Conservation (phyloP, 306 rosid species). For the Vigna angularis region DNA sequence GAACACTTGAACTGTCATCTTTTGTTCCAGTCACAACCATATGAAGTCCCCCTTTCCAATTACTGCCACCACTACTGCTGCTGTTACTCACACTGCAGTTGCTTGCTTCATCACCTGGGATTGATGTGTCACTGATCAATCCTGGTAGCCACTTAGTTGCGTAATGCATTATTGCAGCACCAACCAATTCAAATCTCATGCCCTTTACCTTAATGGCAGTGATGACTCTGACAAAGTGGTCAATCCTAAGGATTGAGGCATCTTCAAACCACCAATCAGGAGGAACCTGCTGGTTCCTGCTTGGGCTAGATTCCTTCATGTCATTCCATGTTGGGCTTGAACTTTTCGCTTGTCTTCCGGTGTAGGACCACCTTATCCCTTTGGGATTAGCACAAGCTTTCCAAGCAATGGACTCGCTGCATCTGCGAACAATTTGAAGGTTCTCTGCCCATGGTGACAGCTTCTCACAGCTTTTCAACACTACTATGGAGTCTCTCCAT, state of each 20-base stretch:
- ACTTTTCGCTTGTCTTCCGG: slow-evolving; percentile 68
- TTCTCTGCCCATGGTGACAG: slow-evolving; percentile 97
- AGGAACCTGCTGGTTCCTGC: slow-evolving; percentile 80
- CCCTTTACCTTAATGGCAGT: slow-evolving; percentile 97
- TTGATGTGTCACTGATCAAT: slow-evolving; percentile 51
- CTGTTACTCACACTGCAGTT: slow-evolving; percentile 50
- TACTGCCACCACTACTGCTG: slow-evolving; percentile 49
- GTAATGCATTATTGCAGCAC: slow-evolving; percentile 86
- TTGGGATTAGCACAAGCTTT: slow-evolving; percentile 98
- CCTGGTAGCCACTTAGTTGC: slow-evolving; percentile 91
- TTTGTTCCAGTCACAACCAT: slow-evolving; percentile 72
- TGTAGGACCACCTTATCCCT: slow-evolving; percentile 94
- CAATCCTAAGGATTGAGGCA: slow-evolving; percentile 86
- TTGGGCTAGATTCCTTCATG: slow-evolving; percentile 82
- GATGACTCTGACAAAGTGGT: slow-evolving; percentile 91
- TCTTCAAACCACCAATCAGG: slow-evolving; percentile 99
- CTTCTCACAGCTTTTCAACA: slow-evolving; percentile 92
- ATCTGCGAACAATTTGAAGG: slow-evolving; percentile 90
- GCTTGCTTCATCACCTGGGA: slow-evolving; percentile 66
- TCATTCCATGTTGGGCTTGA: slow-evolving; percentile 89
- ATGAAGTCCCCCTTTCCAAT: slow-evolving; percentile 87
- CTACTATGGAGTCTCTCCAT: slow-evolving; percentile 95
- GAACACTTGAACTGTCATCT: slow-evolving; percentile 64
- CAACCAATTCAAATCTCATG: slow-evolving; percentile 82
- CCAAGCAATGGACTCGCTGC: slow-evolving; percentile 99